phyloP scores from a whole-genome alignment of 129 eudicot genomes.

The Flaveria sonorensis region DNA sequence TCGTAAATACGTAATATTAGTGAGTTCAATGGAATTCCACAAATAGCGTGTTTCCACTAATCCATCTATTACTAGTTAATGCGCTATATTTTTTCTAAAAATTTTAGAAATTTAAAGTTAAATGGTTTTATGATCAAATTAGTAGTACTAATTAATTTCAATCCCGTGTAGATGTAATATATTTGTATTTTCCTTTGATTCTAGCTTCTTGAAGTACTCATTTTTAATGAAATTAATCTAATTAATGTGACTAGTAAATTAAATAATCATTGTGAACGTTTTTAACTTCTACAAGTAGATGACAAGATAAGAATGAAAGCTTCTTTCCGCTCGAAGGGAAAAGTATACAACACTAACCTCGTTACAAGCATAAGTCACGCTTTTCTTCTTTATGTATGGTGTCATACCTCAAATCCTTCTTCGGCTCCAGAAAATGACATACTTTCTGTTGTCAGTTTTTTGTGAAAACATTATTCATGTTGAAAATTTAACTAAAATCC shows the following conservation, averaged over 20 bases:
- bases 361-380: slow-evolving; percentile 13
- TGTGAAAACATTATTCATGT: no score
- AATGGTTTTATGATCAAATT: no score
- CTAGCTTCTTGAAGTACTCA: neutral
- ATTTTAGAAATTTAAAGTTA: no score
- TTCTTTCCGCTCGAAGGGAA: neutral
- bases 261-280: neutral
- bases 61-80: no score
- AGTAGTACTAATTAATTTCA: neutral
- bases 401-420: neutral
- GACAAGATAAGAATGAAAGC: neutral
- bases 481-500: neutral
- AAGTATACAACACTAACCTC: neutral
- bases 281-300: neutral
- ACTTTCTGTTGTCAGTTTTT: neutral
- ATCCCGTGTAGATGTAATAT: neutral
- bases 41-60: no score
- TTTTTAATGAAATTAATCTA: neutral
- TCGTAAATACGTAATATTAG: no score
- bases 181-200: neutral
- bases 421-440: neutral
- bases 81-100: no score
- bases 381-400: neutral
- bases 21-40: no score
- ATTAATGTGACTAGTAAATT: slow-evolving; percentile 1